Evolutionary conservation across 1,284 basidiomycete species (phyloP).

Genomic region (Ustilago lituana): DNA sequence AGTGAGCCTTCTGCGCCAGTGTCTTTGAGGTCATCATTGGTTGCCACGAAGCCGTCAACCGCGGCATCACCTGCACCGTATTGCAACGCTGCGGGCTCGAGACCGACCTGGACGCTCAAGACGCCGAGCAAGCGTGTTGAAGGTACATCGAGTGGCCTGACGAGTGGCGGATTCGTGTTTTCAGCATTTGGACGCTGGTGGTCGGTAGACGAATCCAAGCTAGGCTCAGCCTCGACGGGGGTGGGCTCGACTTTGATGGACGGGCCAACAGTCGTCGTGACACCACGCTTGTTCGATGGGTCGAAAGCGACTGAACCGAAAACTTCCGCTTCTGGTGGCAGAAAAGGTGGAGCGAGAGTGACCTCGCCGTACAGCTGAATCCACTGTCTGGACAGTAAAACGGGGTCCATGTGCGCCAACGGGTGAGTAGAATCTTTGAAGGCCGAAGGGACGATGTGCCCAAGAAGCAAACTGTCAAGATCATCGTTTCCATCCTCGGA

Average conservation of each 20-base stretch:
- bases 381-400: slow-evolving; percentile 32
- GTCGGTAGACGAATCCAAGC: background rate
- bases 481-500: slow-evolving; percentile 6
- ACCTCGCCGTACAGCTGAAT: slow-evolving; percentile 46
- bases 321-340: slow-evolving; percentile 28
- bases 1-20: slow-evolving; percentile 23
- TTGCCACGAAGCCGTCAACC: slow-evolving; percentile 42
- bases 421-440: slow-evolving; percentile 31
- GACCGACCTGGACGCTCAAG: slow-evolving; percentile 34
- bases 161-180: background rate
- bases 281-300: background rate
- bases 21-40: slow-evolving; percentile 28
- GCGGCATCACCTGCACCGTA: slow-evolving; percentile 25
- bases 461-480: slow-evolving; percentile 21
- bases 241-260: background rate
- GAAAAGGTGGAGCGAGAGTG: slow-evolving; percentile 29
- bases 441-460: slow-evolving; percentile 29
- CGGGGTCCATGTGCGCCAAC: slow-evolving; percentile 16
- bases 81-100: slow-evolving; percentile 39
- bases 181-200: background rate
- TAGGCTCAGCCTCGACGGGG: slow-evolving; percentile 1
- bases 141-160: background rate
- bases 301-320: slow-evolving; percentile 16
- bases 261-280: background rate
- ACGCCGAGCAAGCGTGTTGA: slow-evolving; percentile 31